Percentiles rank a stretch among this genome's conserved stretches.
These are phyloP conservation scores for Hexamita inflata DNA, from an alignment of 208 protist species.

Conservation along the genomic window DNA sequence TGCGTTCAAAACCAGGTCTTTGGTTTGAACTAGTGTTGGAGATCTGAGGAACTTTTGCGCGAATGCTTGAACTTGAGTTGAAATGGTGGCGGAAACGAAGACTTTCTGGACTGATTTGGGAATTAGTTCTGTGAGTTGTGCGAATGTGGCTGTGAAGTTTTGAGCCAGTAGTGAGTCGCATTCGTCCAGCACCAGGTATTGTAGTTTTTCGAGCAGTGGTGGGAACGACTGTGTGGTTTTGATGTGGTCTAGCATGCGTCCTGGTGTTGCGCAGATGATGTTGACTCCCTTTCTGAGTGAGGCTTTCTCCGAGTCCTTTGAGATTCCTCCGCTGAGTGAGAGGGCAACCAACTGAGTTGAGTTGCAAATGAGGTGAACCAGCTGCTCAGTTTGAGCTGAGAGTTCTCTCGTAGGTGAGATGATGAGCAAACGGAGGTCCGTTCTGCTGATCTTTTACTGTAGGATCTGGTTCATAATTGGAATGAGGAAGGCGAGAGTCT, in stretches of 20 bases:
- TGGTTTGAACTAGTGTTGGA: neutral
- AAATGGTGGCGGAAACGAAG: slow-evolving; percentile 1
- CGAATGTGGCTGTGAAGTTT: neutral
- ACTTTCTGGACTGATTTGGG: neutral
- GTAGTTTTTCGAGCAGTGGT: neutral
- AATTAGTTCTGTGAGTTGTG: neutral
- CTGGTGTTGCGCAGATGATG: neutral
- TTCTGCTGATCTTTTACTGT: neutral
- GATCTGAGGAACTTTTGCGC: neutral
- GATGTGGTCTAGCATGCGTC: slow-evolving; percentile 2
- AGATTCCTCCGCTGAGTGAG: neutral
- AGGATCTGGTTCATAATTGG: neutral
- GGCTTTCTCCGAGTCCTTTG: slow-evolving; percentile 4
- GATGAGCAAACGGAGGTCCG: neutral
- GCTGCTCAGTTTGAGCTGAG: neutral
- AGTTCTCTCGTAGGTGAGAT: slow-evolving; percentile 15
- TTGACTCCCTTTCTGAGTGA: neutral
- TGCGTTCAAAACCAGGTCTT: neutral
- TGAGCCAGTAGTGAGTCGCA: neutral
- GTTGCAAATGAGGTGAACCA: neutral
- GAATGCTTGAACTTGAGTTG: neutral
- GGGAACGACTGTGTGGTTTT: neutral
- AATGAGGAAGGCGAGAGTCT: slow-evolving; percentile 1
- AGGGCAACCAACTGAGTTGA: neutral
- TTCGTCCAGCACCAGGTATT: slow-evolving; percentile 10